These are phyloP conservation scores for Chenopodium berlandieri DNA, from an alignment of 148 eudicot genomes.

Conservation along the genomic window DNA sequence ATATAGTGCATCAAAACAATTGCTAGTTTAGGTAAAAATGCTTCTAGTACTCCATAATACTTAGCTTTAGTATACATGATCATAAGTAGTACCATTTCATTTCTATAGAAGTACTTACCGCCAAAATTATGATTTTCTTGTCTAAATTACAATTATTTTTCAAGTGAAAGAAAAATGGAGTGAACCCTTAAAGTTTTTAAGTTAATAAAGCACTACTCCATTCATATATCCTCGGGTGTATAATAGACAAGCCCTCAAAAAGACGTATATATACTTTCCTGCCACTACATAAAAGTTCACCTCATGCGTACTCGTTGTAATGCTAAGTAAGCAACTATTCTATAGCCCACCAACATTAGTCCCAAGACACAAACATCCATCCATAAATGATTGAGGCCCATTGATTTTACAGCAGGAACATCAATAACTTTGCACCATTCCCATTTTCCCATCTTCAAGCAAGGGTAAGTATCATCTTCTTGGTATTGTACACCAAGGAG, in stretches of 20 bases:
- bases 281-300: conserved; percentile 2
- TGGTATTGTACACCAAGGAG: conserved; percentile 86
- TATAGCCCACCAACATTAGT: conserved; percentile 83
- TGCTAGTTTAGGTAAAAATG: neutral
- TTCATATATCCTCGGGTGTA: neutral
- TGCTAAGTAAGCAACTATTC: conserved; percentile 82
- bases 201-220: neutral
- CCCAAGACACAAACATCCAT: conserved; percentile 65
- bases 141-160: conserved; percentile 6
- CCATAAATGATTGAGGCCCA: conserved; percentile 69
- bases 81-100: neutral
- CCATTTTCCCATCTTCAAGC: conserved; percentile 49
- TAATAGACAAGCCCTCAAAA: conserved; percentile 9
- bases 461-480: conserved; percentile 73
- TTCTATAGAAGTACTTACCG: neutral
- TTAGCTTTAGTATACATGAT: neutral
- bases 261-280: neutral
- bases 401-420: conserved; percentile 62
- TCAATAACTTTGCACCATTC: conserved; percentile 64
- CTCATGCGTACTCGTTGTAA: conserved; percentile 57
- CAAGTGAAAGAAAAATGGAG: neutral
- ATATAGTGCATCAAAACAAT: neutral
- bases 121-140: neutral
- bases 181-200: neutral
- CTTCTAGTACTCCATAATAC: neutral